Evolutionary conservation across 164 flowering plant species (phyloP).

Genomic region (Stephania yunnanensis): DNA sequence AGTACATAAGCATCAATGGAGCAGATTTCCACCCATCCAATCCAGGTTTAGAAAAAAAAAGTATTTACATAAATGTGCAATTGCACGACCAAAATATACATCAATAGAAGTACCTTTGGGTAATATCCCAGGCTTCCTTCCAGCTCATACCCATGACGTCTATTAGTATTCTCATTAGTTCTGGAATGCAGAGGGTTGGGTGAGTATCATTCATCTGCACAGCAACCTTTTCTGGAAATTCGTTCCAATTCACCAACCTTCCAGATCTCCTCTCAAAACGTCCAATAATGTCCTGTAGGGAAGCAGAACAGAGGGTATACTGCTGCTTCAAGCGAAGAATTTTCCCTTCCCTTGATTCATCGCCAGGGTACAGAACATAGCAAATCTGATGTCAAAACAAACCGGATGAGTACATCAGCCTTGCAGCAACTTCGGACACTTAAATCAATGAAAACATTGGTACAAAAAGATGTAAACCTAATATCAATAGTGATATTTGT

Average conservation of each 20-base stretch:
- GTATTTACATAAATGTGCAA: background rate
- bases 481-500: background rate
- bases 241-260: slow-evolving; percentile 61
- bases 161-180: slow-evolving; percentile 79
- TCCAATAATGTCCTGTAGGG: slow-evolving; percentile 87
- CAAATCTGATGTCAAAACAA: slow-evolving; percentile 54
- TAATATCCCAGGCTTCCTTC: slow-evolving; percentile 83
- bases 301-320: slow-evolving; percentile 89
- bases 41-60: background rate
- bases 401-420: background rate
- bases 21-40: background rate
- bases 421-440: background rate
- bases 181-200: slow-evolving; percentile 98
- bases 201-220: slow-evolving; percentile 99
- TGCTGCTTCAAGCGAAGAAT: slow-evolving; percentile 88
- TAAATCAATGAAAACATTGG: background rate
- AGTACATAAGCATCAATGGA: background rate
- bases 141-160: slow-evolving; percentile 79
- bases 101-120: slow-evolving; percentile 49
- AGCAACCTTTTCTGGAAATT: slow-evolving; percentile 87
- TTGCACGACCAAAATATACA: background rate
- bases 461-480: background rate
- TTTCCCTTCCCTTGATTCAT: slow-evolving; percentile 86
- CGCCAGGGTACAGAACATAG: slow-evolving; percentile 84
- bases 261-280: slow-evolving; percentile 86